These are phyloP conservation scores for Russula griseocarnosa DNA, from an alignment of 768 basidiomycete genomes.

Conservation along the genomic window DNA sequence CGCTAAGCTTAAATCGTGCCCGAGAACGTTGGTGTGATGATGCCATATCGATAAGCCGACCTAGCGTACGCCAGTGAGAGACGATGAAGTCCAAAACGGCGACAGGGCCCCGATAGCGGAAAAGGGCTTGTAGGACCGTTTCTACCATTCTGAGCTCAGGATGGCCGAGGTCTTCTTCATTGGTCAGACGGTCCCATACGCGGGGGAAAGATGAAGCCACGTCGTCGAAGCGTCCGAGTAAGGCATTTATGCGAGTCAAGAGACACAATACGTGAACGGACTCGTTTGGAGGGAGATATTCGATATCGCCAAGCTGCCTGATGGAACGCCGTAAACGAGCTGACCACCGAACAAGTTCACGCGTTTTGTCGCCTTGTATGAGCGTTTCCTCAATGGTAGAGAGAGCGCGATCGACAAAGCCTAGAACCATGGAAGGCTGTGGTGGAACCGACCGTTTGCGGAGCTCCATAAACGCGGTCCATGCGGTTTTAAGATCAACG, in stretches of 20 bases:
- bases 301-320: slow-evolving; percentile 7
- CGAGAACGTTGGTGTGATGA: slow-evolving; percentile 2
- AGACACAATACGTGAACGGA: slow-evolving; percentile 18
- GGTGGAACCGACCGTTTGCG: slow-evolving; percentile 6
- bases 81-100: slow-evolving; percentile 24
- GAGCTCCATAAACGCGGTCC: slow-evolving; percentile 20
- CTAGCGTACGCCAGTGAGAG: slow-evolving; percentile 17
- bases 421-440: slow-evolving; percentile 14
- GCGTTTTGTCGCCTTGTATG: slow-evolving; percentile 12
- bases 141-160: slow-evolving; percentile 17
- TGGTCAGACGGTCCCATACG: not conserved
- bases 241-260: slow-evolving; percentile 19
- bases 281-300: slow-evolving; percentile 1
- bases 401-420: slow-evolving; percentile 25
- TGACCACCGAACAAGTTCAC: slow-evolving; percentile 21
- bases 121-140: slow-evolving; percentile 17
- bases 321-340: slow-evolving; percentile 19
- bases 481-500: slow-evolving; percentile 23
- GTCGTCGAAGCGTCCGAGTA: slow-evolving; percentile 21
- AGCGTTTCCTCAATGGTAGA: slow-evolving; percentile 19
- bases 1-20: not conserved
- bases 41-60: slow-evolving; percentile 12
- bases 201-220: slow-evolving; percentile 5
- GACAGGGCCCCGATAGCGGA: slow-evolving; percentile 16
- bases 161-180: not conserved